Evolutionary conservation across 176 grass and related monocot species (phyloP), one percentile per base, ranked within the genome.

Genomic region (Areca catechu): DNA sequence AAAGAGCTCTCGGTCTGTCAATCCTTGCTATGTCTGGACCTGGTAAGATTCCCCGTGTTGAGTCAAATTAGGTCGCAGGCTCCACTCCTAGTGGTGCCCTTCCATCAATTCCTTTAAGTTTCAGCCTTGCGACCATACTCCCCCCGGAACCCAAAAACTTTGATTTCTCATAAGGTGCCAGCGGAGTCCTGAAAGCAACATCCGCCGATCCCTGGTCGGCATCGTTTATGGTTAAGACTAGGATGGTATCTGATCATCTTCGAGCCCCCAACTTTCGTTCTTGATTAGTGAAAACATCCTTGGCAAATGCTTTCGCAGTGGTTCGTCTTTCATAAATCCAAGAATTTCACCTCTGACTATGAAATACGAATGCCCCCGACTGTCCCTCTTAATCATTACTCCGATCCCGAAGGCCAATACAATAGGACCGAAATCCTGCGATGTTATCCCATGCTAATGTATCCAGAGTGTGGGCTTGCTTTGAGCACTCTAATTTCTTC

Each of bases 321-420:
- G 84, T 82, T 88, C 66, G 48, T 76, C 84, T 82, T 82, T 82
- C 72, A 88, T 82, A 88, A 82, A 85, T 85, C 76, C 69, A 86
- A 78, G 69, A 86, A 86, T 86, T 80, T 80, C 83, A 86, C 82
- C 68, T 80, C 73, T 81, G 53, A 86, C 73, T 86, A 86, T 86
- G 77, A 86, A 86, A 81, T 86, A 81, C 53, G 72, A 86, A 81
- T 81, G 77, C 83, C 83, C 73, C 69, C 68, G 73, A 77, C 53
- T 81, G 22, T 86, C 83, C 77, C 73, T 81, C 55, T 80, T n/a
- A n/a, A n/a, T n/a, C n/a, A n/a, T n/a, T n/a, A n/a, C n/a, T n/a
- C n/a, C n/a, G n/a, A n/a, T n/a, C n/a, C n/a, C n/a, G n/a, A n/a
- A n/a, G 63, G 63, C 63, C 49, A 66, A 53, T 4, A 63, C 61